Evolutionary conservation across 305 asterid genomes (phyloP), one percentile per base, ranked within the genome.

Genomic region (Coffea humblotiana): DNA sequence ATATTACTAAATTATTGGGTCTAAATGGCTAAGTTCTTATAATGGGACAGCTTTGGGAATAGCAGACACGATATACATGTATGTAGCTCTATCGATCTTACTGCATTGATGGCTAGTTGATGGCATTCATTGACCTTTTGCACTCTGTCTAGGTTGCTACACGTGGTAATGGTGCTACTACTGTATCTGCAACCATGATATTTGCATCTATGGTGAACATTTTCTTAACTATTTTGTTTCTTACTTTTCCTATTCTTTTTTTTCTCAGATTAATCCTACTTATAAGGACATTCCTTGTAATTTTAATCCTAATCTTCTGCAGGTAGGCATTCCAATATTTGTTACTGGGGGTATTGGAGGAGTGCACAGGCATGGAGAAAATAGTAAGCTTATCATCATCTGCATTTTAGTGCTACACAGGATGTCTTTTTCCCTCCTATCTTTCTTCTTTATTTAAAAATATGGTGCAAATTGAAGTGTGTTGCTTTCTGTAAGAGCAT

Each of bases 261-360:
- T 76, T 73, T 82, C 79, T 37, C 45, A 11, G 63, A 5, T 47
- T 2, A 67, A 21, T 78, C 70, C 74, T 77, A 78, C 72, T 35
- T 37, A 51, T 77, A 47, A 32, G 32, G 65, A 27, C 18, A 3
- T 71, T 64, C 3, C 32, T 32, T 32, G 32, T 43, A 14, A 13
- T 71, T 82, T 80, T 67, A 81, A 78, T 32, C 72, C 29, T 76
- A 77, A 51, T 43, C 63, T 54, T 79, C 25, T 84, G 84, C 88
- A 95, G 97, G 99, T 86, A 84, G 98, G 97, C 83, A 92, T 96
- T 85, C 90, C 91, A 65, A 91, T 96, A 87, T 94, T 96, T 85
- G 97, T 93, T 76, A 92, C 99, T 68, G 97, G 99, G 63, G 99
- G 98, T 68, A 90, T 91, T 85, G 99, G 99, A 75, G 98, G 97